A percentile compares a stretch with the other conserved stretches of the same genome.
Evolutionary conservation across 768 basidiomycete genomes (phyloP).

Genomic region (Collybia nuda): DNA sequence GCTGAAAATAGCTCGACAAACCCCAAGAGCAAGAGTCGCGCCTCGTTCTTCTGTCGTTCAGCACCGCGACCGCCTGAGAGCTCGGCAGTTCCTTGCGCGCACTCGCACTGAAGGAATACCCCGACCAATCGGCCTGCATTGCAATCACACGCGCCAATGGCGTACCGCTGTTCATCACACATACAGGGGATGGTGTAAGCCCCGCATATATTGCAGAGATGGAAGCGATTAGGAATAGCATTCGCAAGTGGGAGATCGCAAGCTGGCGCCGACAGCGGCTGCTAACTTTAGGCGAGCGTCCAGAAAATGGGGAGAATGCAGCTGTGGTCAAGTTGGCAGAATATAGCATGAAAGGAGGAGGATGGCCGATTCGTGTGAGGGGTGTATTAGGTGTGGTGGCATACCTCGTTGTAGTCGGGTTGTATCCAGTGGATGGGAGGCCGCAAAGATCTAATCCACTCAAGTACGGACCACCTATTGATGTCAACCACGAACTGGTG

Average conservation of each 20-base stretch:
- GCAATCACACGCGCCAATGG: conserved; percentile 6
- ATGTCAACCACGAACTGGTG: conserved; percentile 11
- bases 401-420: conserved; percentile 5
- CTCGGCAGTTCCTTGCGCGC: conserved; percentile 9
- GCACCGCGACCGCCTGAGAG: conserved; percentile 10
- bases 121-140: conserved; percentile 9
- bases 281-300: background rate
- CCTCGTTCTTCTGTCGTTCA: conserved; percentile 8
- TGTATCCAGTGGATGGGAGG: conserved; percentile 3
- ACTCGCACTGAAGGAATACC: conserved; percentile 11
- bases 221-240: conserved; percentile 8
- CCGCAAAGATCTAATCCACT: conserved; percentile 9
- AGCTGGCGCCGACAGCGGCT: conserved; percentile 11
- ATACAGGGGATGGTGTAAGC: conserved; percentile 9
- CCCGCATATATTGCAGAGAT: conserved; percentile 8
- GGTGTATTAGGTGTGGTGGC: conserved; percentile 7
- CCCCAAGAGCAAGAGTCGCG: conserved; percentile 10
- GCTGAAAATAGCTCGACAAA: background rate
- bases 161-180: conserved; percentile 8
- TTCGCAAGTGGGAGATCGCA: conserved; percentile 10
- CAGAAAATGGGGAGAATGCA: background rate
- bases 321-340: conserved; percentile 1
- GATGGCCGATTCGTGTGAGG: conserved; percentile 10
- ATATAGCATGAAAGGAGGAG: conserved; percentile 10
- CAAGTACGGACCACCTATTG: conserved; percentile 10